Percentiles rank a stretch among this genome's conserved stretches.
phyloP scores from a whole-genome alignment of 768 basidiomycete genomes.

The Psilocybe tampanensis region DNA sequence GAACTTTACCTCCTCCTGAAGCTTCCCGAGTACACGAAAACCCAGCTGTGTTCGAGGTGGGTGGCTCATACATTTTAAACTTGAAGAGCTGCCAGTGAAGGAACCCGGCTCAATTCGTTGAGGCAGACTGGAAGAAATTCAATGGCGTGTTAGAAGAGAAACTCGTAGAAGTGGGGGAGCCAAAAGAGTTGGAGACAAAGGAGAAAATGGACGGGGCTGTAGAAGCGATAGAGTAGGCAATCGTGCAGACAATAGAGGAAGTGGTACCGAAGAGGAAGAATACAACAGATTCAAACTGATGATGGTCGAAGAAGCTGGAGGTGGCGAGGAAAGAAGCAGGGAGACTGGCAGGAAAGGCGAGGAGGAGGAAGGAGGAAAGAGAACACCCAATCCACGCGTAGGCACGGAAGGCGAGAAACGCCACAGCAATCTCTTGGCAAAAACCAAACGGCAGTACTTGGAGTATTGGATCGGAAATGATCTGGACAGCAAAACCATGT shows the following conservation, averaged over 20 bases:
- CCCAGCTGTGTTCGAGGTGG: too few species aligned
- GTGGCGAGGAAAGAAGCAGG: constrained; percentile 17
- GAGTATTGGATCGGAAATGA: constrained; percentile 28
- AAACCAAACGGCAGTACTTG: constrained; percentile 29
- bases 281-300: constrained; percentile 7
- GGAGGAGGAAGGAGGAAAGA: constrained; percentile 14
- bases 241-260: constrained; percentile 4
- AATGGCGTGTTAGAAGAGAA: constrained; percentile 16
- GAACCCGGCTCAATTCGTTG: too few species aligned
- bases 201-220: constrained; percentile 6
- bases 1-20: too few species aligned
- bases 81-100: too few species aligned
- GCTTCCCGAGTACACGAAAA: too few species aligned
- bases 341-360: constrained; percentile 5
- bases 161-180: background rate
- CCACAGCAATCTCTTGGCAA: constrained; percentile 15
- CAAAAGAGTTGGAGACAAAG: background rate
- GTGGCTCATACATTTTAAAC: too few species aligned
- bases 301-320: constrained; percentile 29
- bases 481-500: constrained; percentile 14
- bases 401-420: constrained; percentile 7
- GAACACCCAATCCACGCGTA: constrained; percentile 28
- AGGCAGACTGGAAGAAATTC: constrained; percentile 34
- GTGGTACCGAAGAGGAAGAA: background rate
- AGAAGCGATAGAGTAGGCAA: background rate